A percentile compares a stretch with the other conserved stretches of the same genome.
phyloP scores from a whole-genome alignment of 148 eudicot species.

The Camellia sinensis region DNA sequence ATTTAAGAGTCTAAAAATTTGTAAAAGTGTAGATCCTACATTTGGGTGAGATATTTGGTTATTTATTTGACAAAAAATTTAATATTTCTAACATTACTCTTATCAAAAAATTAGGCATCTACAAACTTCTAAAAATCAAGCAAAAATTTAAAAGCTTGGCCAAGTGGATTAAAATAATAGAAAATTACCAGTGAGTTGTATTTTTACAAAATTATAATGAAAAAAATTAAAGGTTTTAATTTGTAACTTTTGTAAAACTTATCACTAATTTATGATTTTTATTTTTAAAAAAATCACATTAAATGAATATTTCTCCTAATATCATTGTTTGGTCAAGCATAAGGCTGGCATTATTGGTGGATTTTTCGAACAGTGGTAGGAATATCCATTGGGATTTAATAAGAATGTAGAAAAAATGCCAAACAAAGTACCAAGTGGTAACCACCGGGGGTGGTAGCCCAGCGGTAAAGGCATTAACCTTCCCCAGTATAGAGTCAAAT shows the following conservation, averaged over 20 bases:
- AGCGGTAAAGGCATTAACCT: background rate
- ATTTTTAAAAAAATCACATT: no score
- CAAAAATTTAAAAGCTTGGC: background rate
- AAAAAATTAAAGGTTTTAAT: no score
- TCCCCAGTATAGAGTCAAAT: background rate
- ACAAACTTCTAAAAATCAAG: background rate
- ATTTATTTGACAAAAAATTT: no score
- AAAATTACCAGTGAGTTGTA: no score
- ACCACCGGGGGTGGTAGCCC: no score
- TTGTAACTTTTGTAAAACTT: no score
- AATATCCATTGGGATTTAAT: conserved; percentile 21
- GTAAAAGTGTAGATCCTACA: no score
- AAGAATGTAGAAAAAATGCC: background rate
- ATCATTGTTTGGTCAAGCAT: background rate
- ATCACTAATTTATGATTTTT: no score
- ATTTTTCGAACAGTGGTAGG: background rate
- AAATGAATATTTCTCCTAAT: background rate
- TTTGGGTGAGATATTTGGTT: no score
- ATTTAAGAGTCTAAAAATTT: no score
- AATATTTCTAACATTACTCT: background rate
- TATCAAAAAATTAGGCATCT: background rate
- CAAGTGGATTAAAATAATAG: no score
- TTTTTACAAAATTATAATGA: no score
- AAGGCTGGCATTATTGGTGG: conserved; percentile 14
- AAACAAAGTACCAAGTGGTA: conserved; percentile 13